A percentile compares a stretch with the other conserved stretches of the same genome.
Conservation (phyloP, 306 rosid species). For the Gleditsia sinensis region DNA sequence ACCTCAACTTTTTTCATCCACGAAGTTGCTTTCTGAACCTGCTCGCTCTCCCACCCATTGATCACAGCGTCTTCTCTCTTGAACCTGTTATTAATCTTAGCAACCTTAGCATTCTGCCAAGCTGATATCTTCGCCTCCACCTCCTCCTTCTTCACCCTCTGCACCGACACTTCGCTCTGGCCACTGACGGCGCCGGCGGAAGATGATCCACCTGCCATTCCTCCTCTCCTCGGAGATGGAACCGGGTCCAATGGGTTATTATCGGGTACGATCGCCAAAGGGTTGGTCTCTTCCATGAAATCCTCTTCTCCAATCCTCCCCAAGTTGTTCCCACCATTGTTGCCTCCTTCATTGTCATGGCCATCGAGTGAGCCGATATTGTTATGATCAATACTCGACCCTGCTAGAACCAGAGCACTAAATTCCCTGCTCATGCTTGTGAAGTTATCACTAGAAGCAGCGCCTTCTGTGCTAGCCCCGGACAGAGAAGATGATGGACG, state of each 20-base stretch:
- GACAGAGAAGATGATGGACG: slow-evolving; percentile 65
- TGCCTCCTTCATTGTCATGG: slow-evolving; percentile 20
- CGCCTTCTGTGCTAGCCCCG: slow-evolving; percentile 58
- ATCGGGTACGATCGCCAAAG: slow-evolving; percentile 83
- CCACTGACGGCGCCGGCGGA: background rate
- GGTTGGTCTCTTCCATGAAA: slow-evolving; percentile 65
- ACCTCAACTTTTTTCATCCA: slow-evolving; percentile 99
- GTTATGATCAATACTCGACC: slow-evolving; percentile 52
- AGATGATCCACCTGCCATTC: background rate
- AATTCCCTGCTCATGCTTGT: slow-evolving; percentile 86
- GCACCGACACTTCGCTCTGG: slow-evolving; percentile 55
- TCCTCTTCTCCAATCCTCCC: slow-evolving; percentile 73
- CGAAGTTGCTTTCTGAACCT: slow-evolving; percentile 78
- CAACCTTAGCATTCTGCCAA: slow-evolving; percentile 90
- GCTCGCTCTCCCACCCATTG: slow-evolving; percentile 87
- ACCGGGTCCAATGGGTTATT: slow-evolving; percentile 41
- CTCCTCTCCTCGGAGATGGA: slow-evolving; percentile 37
- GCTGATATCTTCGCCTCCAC: slow-evolving; percentile 93
- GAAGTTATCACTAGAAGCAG: slow-evolving; percentile 67
- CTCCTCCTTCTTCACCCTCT: slow-evolving; percentile 93
- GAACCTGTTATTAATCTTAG: slow-evolving; percentile 86
- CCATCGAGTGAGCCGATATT: slow-evolving; percentile 21
- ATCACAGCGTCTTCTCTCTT: slow-evolving; percentile 94
- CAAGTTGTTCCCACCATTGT: slow-evolving; percentile 45
- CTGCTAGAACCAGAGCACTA: slow-evolving; percentile 90